Percentiles rank a stretch among this genome's conserved stretches.
phyloP scores from a whole-genome alignment of 345 rosid genomes.

The Cardamine occulta region DNA sequence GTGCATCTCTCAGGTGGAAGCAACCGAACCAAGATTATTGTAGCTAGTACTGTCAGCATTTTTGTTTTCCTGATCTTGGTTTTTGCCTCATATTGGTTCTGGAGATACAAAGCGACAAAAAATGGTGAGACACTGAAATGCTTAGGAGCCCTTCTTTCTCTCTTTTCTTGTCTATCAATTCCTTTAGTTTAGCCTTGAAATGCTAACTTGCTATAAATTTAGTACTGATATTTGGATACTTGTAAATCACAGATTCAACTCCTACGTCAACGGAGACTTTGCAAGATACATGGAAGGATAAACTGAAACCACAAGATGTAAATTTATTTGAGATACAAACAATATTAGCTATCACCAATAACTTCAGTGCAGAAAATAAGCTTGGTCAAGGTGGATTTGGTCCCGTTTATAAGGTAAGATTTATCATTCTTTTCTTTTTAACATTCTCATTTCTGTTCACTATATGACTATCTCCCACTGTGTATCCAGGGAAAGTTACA shows the following conservation, averaged over 20 bases:
- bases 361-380: slow-evolving; percentile 41
- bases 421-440: not conserved
- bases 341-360: slow-evolving; percentile 36
- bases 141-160: not conserved
- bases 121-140: slow-evolving; percentile 34
- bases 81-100: slow-evolving; percentile 24
- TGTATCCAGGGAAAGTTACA: slow-evolving; percentile 38
- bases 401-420: slow-evolving; percentile 42
- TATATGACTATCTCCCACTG: slow-evolving; percentile 5
- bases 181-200: not conserved
- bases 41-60: slow-evolving; percentile 33
- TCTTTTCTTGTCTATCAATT: not conserved
- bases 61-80: slow-evolving; percentile 22
- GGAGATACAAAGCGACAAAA: slow-evolving; percentile 28
- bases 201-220: not conserved
- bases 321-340: slow-evolving; percentile 40
- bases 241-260: slow-evolving; percentile 19
- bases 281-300: slow-evolving; percentile 35
- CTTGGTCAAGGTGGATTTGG: slow-evolving; percentile 49
- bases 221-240: slow-evolving; percentile 23
- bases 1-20: slow-evolving; percentile 38
- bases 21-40: slow-evolving; percentile 33
- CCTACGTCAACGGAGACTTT: slow-evolving; percentile 11
- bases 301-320: slow-evolving; percentile 38
- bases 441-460: not conserved